Base-by-base conservation (phyloP, 208 protist species). In the Trypanosoma mega region DNA sequence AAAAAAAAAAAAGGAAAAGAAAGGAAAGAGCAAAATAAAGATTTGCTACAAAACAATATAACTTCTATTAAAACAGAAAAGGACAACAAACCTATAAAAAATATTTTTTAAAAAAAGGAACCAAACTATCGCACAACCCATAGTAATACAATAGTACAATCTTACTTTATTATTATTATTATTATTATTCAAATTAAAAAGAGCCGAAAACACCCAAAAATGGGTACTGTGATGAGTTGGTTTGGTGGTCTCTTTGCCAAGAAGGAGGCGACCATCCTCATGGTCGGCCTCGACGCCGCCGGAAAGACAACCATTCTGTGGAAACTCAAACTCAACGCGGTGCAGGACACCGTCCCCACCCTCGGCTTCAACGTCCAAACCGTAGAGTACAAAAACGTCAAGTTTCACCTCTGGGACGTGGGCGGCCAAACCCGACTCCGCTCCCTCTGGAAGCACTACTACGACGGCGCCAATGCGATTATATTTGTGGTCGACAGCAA, bases 261-360 rank as follows among this genome's bases (percentile, higher is more conserved):
- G 57, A 94, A 95, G 72, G 94, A 98, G 60, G 95, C 90, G 7
- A 88, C 78, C 48, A 96, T 98, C 44, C 76, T 98, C 18, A 97
- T 98, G 94, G 75, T 98, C 26, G 95, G 96, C 39, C 89, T 98
- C 44, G 97, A 99, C 69, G 94, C 94, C 0, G 96, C 96, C 0
- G 98, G 98, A 21, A 99, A 99, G 78, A 99, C 98, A 24, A 97
- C 96, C 1, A 97, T 99, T 55, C 79, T 99, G 0, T 98, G 98
- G 65, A 98, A 99, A 63, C 72, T 99, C 6, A 99, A 99, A 74
- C 85, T 99, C 23, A 97, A 95, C 37, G 82, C 98, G 64, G 72
- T 96, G 2, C 94, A 98, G 16, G 97, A 94, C 24, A 99, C 98
- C 16, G 97, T 99, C 21, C 97, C 98, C 6, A 99, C 98, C 11